Conservation (phyloP, 2,329 filamentous ascomycete species). For the Pseudogymnoascus sp. region DNA sequence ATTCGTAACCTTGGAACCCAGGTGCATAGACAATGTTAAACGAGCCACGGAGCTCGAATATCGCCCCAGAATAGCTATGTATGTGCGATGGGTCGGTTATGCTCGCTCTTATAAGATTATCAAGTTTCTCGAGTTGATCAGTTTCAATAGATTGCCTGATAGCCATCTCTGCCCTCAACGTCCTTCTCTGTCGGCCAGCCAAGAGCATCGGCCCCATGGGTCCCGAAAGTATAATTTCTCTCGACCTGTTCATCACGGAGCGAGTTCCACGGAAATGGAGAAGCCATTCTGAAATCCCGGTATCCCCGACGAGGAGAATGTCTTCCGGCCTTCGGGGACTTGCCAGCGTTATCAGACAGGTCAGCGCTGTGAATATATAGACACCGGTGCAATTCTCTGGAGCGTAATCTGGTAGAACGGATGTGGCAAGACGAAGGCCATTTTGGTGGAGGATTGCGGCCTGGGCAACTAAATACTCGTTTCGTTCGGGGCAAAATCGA, state of each 20-base stretch:
- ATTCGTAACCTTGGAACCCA: constrained; percentile 25
- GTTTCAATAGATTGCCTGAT: constrained; percentile 11
- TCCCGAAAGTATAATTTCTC: constrained; percentile 18
- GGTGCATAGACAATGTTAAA: constrained; percentile 23
- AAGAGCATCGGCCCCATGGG: constrained; percentile 26
- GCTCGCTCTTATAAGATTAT: constrained; percentile 17
- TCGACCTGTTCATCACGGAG: constrained; percentile 27
- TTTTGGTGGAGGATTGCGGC: constrained; percentile 32
- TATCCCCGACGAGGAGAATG: constrained; percentile 31
- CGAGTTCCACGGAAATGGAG: constrained; percentile 31
- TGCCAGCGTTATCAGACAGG: constrained; percentile 32
- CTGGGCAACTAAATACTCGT: constrained; percentile 34
- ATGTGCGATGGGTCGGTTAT: constrained; percentile 18
- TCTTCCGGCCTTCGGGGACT: constrained; percentile 30
- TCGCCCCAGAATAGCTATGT: constrained; percentile 26
- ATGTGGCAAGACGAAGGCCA: constrained; percentile 25
- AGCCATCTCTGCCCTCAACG: constrained; percentile 11
- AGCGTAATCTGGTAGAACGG: constrained; percentile 29
- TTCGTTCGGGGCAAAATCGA: constrained; percentile 31
- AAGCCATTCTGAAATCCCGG: constrained; percentile 33
- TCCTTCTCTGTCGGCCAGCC: constrained; percentile 19
- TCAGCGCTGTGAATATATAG: constrained; percentile 35
- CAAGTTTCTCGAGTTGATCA: constrained; percentile 18
- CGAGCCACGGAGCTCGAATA: constrained; percentile 30
- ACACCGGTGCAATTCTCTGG: constrained; percentile 31